Evolutionary conservation across 176 grass and related monocot species (phyloP), one percentile per base, ranked within the genome.

Genomic region (Oryza australiensis): DNA sequence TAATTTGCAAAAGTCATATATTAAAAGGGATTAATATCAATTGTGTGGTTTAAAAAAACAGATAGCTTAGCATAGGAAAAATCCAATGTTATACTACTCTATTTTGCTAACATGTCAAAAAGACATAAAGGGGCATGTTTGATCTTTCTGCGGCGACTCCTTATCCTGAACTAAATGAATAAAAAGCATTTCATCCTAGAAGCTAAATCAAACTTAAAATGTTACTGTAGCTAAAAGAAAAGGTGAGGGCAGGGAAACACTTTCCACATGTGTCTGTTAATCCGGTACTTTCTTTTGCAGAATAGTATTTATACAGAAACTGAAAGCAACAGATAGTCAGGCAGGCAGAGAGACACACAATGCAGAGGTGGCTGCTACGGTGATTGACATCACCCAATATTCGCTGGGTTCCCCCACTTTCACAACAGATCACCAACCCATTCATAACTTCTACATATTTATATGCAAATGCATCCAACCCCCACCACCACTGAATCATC

Each of bases 301-400:
- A 26, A 83, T 22, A 79, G 41, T 29, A 79, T 73, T 89, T 82
- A 86, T 89, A 89, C 83, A 89, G 55, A 73, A 77, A 82, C 20
- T 16, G 66, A 80, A 89, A 85, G 72, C 15, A 15, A 35, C 51
- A 55, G 51, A 29, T 42, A 49, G 64, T 71, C 64, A 26, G 77
- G 22, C 51, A 64, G 40, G 70, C 76, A 84, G 60, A 75, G 60
- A 75, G 0, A 24, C 28, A 76, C 40, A 45, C 80, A 34, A 66
- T 80, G 81, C 72, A 81, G 20, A 77, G 73, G 72, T 28, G 78
- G 55, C 42, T 55, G 82, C 82, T 76, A 81, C 66, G 43, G 62
- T 26, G 64, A 76, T 26, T 41, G 10, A 67, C 38, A 55, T 55
- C 22, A 37, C 64, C 55, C 68, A 26, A 38, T 62, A 74, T 69